These are phyloP conservation scores for Candida pseudoglaebosa DNA, from an alignment of 805 yeast species.

Conservation along the genomic window DNA sequence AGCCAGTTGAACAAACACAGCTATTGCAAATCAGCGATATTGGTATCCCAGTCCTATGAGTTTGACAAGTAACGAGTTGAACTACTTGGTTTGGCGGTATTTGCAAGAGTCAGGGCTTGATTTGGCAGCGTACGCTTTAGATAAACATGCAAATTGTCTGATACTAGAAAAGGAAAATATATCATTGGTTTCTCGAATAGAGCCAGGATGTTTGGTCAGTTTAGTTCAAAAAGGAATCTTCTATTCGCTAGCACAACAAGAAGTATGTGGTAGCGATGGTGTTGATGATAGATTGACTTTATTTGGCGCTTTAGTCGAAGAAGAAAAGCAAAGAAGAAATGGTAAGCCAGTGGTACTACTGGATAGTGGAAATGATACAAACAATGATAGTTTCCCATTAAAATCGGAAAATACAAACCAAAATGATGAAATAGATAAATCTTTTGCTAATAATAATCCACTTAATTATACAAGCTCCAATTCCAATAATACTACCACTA, in stretches of 20 bases:
- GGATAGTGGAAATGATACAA: no score
- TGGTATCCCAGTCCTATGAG: no score
- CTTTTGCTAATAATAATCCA: not conserved
- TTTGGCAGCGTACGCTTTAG: conserved; percentile 74
- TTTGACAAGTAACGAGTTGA: conserved; percentile 75
- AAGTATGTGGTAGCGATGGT: conserved; percentile 27
- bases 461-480: not conserved
- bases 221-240: conserved; percentile 84
- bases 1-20: not conserved
- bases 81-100: conserved; percentile 90
- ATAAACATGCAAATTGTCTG: conserved; percentile 64
- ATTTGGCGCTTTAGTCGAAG: conserved; percentile 51
- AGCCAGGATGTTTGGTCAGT: conserved; percentile 78
- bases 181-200: conserved; percentile 45
- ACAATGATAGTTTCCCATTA: conserved; percentile 8
- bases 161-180: conserved; percentile 46
- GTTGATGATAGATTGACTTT: conserved; percentile 35
- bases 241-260: conserved; percentile 64
- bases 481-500: not conserved
- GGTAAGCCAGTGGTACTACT: no score
- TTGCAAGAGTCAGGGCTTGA: conserved; percentile 81
- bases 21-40: no score
- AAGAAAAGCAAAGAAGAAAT: conserved; percentile 22
- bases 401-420: conserved; percentile 8
- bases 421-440: not conserved